Base-by-base conservation (phyloP, 2,329 filamentous ascomycete species). In the Pseudocercospora pini-densiflorae region DNA sequence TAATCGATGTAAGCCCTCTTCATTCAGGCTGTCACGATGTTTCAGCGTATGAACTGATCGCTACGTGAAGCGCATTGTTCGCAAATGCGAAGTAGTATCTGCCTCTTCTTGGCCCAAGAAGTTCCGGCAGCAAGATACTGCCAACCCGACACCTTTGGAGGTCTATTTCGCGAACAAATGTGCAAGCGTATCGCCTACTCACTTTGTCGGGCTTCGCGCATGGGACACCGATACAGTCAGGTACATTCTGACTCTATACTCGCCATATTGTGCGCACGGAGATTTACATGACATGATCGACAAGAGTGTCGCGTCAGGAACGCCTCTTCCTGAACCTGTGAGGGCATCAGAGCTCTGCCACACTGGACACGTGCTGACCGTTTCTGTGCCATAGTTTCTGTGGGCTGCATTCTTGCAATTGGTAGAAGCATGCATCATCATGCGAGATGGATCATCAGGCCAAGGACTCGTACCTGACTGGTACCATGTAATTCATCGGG, bases 401-500 rank as follows among this genome's bases (percentile, higher is more conserved):
- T 70, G 67, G 68, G 54, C 63, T 16, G 29, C 68, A 10, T 68
- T 69, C 54, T 29, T 65, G 12, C 59, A 59, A 5, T 24, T 72
- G 33, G 68, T 63, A 19, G 65, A 72, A 23, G 61, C 40, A 12
- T 67, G 66, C 40, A 40, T 72, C 5, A 43, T 68, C 14, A 69
- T 70, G 70, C 49, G 62, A 36, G 40, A 65, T 33, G 66, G 68
- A 12, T 33, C 49, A 7, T 2, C 27, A 10, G 43, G 24, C 16
- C 16, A 31, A 19, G 9, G 9, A 9, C 16, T 33, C 7, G 12
- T 21, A 21, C 19, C n/a, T 1, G 23, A 27, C 27, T 70, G 65
- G 67, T 21, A 5, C 1, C 16, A 59, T n/a, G 61, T 71, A 5
- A 43, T 68, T 1, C 94, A 97, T 77, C 91, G 93, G 66, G 94